A percentile compares a stretch with the other conserved stretches of the same genome.
Conservation (phyloP, 2,329 filamentous ascomycete species). For the Mycogone perniciosa region DNA sequence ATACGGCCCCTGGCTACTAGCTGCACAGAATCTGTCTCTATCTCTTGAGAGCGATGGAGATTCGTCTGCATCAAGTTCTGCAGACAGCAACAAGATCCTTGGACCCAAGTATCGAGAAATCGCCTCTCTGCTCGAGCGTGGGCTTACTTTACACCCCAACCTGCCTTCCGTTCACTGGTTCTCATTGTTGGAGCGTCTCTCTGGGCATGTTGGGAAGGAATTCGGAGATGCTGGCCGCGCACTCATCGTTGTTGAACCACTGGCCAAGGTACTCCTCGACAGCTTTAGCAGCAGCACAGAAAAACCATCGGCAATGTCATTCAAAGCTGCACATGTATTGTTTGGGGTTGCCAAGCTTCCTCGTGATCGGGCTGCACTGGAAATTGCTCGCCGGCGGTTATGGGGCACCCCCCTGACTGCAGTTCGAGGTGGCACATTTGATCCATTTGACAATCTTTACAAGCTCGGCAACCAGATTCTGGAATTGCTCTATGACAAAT, state of each 20-base stretch:
- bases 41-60: conserved; percentile 30
- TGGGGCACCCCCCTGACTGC: conserved; percentile 42
- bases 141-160: conserved; percentile 45
- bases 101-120: conserved; percentile 66
- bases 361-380: conserved; percentile 55
- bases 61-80: conserved; percentile 17
- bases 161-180: conserved; percentile 44
- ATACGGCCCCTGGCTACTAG: conserved; percentile 46
- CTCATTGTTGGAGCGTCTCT: conserved; percentile 51
- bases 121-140: conserved; percentile 59
- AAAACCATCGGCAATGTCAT: conserved; percentile 19
- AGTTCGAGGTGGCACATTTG: conserved; percentile 39
- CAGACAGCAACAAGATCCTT: conserved; percentile 38
- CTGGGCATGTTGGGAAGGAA: conserved; percentile 52
- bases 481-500: conserved; percentile 44
- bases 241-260: conserved; percentile 62
- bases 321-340: conserved; percentile 36
- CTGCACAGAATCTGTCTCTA: conserved; percentile 39
- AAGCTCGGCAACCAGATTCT: conserved; percentile 50
- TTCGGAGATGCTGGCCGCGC: conserved; percentile 62
- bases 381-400: conserved; percentile 57
- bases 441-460: conserved; percentile 64
- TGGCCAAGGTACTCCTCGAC: conserved; percentile 52
- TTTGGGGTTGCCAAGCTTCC: conserved; percentile 47
- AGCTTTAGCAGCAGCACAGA: conserved; percentile 16